These are phyloP conservation scores for Oryza glaberrima DNA, from an alignment of 176 grass and related monocot species.

Conservation along the genomic window DNA sequence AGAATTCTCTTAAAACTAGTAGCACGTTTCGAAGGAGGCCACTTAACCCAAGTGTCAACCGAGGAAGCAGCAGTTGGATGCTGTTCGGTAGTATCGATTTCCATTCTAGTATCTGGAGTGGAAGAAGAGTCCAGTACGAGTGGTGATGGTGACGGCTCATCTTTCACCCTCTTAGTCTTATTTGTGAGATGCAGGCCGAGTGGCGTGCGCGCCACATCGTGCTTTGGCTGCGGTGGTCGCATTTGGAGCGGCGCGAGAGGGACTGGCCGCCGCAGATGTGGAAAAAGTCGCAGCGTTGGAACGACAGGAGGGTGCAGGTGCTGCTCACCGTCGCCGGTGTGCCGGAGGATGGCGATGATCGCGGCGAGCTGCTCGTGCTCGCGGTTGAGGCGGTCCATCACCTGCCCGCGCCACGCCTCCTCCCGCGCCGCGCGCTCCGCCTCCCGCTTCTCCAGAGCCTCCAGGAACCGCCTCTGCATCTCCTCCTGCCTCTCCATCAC, in stretches of 20 bases:
- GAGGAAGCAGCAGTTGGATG: too few species aligned
- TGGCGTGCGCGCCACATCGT: constrained; percentile 26
- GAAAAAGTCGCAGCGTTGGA: not conserved
- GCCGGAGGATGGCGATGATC: constrained; percentile 62
- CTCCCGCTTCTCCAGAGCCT: constrained; percentile 81
- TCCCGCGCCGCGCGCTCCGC: constrained; percentile 75
- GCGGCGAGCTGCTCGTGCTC: constrained; percentile 82
- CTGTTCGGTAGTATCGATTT: too few species aligned
- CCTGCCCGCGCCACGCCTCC: constrained; percentile 91
- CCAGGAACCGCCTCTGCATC: constrained; percentile 80
- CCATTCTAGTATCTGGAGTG: too few species aligned
- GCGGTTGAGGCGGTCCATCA: constrained; percentile 68
- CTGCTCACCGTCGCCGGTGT: too few species aligned
- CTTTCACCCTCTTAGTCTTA: too few species aligned
- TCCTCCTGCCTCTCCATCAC: constrained; percentile 79
- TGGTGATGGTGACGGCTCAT: too few species aligned
- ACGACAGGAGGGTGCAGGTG: not conserved
- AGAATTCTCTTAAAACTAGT: too few species aligned
- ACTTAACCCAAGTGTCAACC: too few species aligned
- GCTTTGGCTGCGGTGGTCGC: constrained; percentile 20
- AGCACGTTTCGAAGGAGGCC: too few species aligned
- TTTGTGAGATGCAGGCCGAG: not conserved
- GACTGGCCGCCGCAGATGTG: constrained; percentile 28
- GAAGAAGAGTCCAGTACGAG: too few species aligned
- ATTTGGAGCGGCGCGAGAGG: constrained; percentile 45